Evolutionary conservation across 2,329 filamentous ascomycete species (phyloP).

Genomic region (Fusarium keratoplasticum): DNA sequence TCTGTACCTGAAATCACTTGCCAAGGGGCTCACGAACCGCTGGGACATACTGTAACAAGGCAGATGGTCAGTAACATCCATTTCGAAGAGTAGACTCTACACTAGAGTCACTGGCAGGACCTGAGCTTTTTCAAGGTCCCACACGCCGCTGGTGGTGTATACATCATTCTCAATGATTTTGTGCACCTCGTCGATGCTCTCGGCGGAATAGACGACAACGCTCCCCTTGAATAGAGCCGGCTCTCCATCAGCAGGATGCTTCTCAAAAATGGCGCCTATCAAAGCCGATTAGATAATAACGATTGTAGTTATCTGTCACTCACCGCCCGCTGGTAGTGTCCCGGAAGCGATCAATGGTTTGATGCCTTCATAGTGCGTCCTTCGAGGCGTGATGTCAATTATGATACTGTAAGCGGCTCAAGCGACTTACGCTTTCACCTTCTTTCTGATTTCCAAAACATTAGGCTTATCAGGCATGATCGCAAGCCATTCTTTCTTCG

Average conservation of each 20-base stretch:
- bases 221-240: constrained; percentile 18
- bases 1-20: neutral
- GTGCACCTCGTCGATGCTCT: constrained; percentile 23
- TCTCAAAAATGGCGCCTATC: constrained; percentile 27
- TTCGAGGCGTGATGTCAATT: neutral
- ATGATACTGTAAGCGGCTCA: neutral
- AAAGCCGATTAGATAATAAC: neutral
- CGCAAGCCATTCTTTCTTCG: constrained; percentile 13
- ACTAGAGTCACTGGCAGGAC: constrained; percentile 31
- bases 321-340: constrained; percentile 28
- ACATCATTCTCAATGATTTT: constrained; percentile 33
- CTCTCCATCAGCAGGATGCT: constrained; percentile 26
- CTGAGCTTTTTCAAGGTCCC: constrained; percentile 40
- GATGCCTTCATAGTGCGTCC: constrained; percentile 28
- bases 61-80: neutral
- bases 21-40: constrained; percentile 6
- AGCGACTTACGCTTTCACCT: constrained; percentile 13
- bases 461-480: constrained; percentile 22
- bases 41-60: constrained; percentile 7
- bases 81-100: neutral
- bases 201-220: constrained; percentile 15
- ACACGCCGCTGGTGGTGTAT: constrained; percentile 37
- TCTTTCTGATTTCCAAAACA: constrained; percentile 16
- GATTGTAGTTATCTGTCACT: neutral
- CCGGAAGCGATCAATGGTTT: constrained; percentile 33